Percentiles rank a stretch among this genome's conserved stretches.
Evolutionary conservation across 1,284 basidiomycete species (phyloP).

Genomic region (Naganishia liquefaciens): DNA sequence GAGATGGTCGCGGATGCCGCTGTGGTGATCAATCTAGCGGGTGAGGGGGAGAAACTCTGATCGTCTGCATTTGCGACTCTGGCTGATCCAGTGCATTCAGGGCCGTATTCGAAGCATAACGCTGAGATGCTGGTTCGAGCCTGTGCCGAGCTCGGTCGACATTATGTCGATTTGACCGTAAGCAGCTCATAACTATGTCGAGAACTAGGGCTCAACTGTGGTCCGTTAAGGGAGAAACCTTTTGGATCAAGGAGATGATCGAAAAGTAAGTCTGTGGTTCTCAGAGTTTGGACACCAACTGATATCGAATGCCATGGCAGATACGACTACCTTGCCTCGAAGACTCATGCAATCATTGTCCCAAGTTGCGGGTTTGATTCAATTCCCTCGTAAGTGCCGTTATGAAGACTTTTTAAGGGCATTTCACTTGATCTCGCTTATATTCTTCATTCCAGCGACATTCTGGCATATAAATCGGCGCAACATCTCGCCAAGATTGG

Average conservation of each 20-base stretch:
- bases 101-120: slow-evolving; percentile 23
- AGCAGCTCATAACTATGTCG: neutral
- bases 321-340: slow-evolving; percentile 66
- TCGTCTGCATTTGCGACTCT: slow-evolving; percentile 10
- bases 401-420: neutral
- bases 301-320: slow-evolving; percentile 27
- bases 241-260: slow-evolving; percentile 62
- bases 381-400: slow-evolving; percentile 60
- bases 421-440: neutral
- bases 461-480: slow-evolving; percentile 62
- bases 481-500: slow-evolving; percentile 38
- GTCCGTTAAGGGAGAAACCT: slow-evolving; percentile 56
- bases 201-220: neutral
- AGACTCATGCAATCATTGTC: slow-evolving; percentile 68
- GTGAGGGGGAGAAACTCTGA: slow-evolving; percentile 36
- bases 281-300: slow-evolving; percentile 13
- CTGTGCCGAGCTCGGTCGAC: slow-evolving; percentile 60
- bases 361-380: slow-evolving; percentile 72
- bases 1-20: slow-evolving; percentile 39
- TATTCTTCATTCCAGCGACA: slow-evolving; percentile 54
- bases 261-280: slow-evolving; percentile 51
- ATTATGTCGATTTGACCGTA: slow-evolving; percentile 65
- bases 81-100: slow-evolving; percentile 21
- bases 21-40: slow-evolving; percentile 48
- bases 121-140: slow-evolving; percentile 47